Evolutionary conservation across 116 monocot species (phyloP).

Genomic region (Zostera marina): DNA sequence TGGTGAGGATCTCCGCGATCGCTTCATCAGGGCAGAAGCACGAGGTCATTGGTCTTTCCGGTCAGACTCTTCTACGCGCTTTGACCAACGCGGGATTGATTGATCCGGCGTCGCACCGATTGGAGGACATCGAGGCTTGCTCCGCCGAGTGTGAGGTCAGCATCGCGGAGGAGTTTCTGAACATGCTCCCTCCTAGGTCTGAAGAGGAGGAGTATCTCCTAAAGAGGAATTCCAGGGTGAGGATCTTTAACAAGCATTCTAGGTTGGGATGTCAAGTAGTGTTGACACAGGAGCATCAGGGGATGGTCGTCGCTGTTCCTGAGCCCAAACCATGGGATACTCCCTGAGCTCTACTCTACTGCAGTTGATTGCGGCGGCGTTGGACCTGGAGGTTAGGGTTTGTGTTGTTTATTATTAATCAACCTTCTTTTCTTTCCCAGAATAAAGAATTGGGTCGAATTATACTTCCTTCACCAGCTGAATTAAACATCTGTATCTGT

Average conservation of each 20-base stretch:
- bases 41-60: conserved; percentile 61
- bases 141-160: conserved; percentile 91
- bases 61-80: conserved; percentile 70
- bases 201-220: conserved; percentile 78
- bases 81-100: conserved; percentile 54
- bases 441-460: too few relatives aligned
- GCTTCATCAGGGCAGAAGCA: conserved; percentile 48
- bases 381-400: too few relatives aligned
- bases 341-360: conserved; percentile 43
- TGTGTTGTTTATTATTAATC: too few relatives aligned
- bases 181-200: conserved; percentile 49
- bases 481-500: too few relatives aligned
- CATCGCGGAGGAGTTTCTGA: conserved; percentile 86
- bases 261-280: conserved; percentile 85
- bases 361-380: too few relatives aligned
- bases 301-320: conserved; percentile 87
- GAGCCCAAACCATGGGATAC: conserved; percentile 86
- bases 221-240: conserved; percentile 51
- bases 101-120: conserved; percentile 81
- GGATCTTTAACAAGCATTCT: conserved; percentile 64
- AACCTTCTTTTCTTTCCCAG: too few relatives aligned
- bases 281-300: conserved; percentile 48
- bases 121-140: conserved; percentile 94
- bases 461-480: too few relatives aligned
- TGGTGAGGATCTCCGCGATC: conserved; percentile 71